A percentile compares a stretch with the other conserved stretches of the same genome.
These are phyloP conservation scores for Loxodes magnus DNA, from an alignment of 73 alveolate genomes.

Conservation along the genomic window DNA sequence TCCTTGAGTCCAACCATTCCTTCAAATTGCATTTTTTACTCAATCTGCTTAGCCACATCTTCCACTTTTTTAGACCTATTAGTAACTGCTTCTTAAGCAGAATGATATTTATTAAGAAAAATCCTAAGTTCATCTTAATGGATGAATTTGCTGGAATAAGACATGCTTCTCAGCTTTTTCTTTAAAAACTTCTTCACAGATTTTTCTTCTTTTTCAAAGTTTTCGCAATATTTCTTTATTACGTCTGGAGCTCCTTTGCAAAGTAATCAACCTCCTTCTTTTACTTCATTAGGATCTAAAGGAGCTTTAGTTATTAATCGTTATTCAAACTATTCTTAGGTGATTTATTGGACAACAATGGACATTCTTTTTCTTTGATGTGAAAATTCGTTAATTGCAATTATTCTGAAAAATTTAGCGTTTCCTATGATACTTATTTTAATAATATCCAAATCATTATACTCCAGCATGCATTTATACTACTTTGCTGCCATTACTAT, in stretches of 20 bases:
- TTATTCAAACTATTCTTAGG: too few species aligned
- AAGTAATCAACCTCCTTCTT: conserved; percentile 5
- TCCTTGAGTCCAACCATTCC: conserved; percentile 56
- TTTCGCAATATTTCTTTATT: conserved; percentile 15
- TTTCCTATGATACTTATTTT: conserved; percentile 3
- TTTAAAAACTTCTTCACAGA: conserved; percentile 12
- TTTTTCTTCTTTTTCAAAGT: background rate
- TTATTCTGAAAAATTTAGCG: conserved; percentile 29
- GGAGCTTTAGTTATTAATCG: too few species aligned
- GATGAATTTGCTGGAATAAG: conserved; percentile 58
- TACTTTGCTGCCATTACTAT: conserved; percentile 57
- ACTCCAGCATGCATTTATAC: conserved; percentile 12
- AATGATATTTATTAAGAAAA: conserved; percentile 16
- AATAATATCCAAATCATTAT: conserved; percentile 1
- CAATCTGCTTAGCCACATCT: conserved; percentile 27
- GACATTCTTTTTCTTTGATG: conserved; percentile 85
- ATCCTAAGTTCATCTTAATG: conserved; percentile 28
- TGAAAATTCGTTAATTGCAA: conserved; percentile 65
- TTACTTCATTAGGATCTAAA: conserved; percentile 4
- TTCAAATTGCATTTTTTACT: conserved; percentile 19
- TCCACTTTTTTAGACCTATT: conserved; percentile 2
- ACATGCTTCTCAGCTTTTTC: conserved; percentile 63
- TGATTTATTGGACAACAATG: too few species aligned
- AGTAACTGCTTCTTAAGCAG: background rate
- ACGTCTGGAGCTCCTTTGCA: conserved; percentile 69